phyloP scores from a whole-genome alignment of 2,329 filamentous ascomycete genomes.

The Nemania abortiva region DNA sequence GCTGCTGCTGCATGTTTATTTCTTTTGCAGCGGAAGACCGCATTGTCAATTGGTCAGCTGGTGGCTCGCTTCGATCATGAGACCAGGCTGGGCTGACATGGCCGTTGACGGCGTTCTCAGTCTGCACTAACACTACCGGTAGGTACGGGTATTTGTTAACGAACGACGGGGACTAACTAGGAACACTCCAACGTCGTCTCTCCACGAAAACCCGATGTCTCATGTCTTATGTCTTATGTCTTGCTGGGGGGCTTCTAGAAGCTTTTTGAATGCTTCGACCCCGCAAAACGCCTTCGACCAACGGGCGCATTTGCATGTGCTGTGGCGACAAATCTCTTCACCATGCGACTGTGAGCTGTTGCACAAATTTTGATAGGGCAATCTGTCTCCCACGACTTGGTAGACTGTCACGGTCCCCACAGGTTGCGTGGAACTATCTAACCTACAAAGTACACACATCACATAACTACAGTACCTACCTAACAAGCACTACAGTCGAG shows the following conservation, averaged over 20 bases:
- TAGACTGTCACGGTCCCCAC: not conserved
- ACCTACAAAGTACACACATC: no score
- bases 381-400: not conserved
- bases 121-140: not conserved
- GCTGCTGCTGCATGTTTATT: slow-evolving; percentile 19
- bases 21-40: slow-evolving; percentile 35
- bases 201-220: slow-evolving; percentile 7
- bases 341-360: not conserved
- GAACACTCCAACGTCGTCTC: slow-evolving; percentile 10
- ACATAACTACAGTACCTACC: not conserved
- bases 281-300: slow-evolving; percentile 28
- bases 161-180: not conserved
- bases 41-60: slow-evolving; percentile 40
- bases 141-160: not conserved
- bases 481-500: not conserved
- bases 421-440: not conserved
- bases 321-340: not conserved
- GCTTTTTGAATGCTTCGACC: slow-evolving; percentile 29
- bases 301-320: not conserved
- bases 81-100: slow-evolving; percentile 33
- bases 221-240: not conserved
- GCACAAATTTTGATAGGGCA: slow-evolving; percentile 5
- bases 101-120: not conserved
- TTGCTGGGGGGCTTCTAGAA: slow-evolving; percentile 38
- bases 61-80: slow-evolving; percentile 29